Evolutionary conservation across 352 stramenopile genomes (phyloP).

Genomic region (Globisporangium emineosum): DNA sequence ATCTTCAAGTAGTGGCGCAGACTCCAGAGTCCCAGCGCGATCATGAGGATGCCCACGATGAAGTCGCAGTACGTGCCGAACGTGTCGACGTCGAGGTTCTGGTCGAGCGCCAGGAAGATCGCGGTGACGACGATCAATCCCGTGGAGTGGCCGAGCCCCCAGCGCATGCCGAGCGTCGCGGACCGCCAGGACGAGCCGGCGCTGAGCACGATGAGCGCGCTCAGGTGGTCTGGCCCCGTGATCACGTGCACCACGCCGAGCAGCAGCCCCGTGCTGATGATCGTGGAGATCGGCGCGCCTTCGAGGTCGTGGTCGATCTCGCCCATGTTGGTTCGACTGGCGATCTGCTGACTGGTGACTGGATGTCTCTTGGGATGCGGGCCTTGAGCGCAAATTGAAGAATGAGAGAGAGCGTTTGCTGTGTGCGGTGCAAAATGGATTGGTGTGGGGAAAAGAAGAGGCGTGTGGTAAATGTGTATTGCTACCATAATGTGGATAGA

Average conservation of each 20-base stretch:
- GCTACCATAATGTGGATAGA: too few species aligned
- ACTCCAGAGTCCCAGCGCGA: constrained; percentile 40
- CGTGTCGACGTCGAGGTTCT: constrained; percentile 34
- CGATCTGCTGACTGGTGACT: neutral
- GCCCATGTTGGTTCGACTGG: constrained; percentile 22
- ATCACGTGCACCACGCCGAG: constrained; percentile 57
- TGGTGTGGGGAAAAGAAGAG: neutral
- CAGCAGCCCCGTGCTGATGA: constrained; percentile 52
- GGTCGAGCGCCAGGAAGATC: constrained; percentile 53
- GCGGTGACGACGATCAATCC: constrained; percentile 70
- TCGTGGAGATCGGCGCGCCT: constrained; percentile 26
- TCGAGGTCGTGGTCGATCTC: constrained; percentile 33
- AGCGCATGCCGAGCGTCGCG: constrained; percentile 80
- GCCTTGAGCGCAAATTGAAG: neutral
- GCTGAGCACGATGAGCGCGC: constrained; percentile 80
- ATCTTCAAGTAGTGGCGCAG: constrained; percentile 38
- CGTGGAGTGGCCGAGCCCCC: constrained; percentile 78
- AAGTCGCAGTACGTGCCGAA: constrained; percentile 53
- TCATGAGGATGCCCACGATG: constrained; percentile 60
- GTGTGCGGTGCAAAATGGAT: neutral
- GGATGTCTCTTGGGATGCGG: neutral
- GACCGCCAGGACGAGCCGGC: constrained; percentile 66
- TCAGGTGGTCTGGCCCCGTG: constrained; percentile 84
- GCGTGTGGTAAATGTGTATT: too few species aligned
- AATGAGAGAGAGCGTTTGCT: neutral